A percentile compares a stretch with the other conserved stretches of the same genome.
Conservation (phyloP, 2,329 filamentous ascomycete genomes). For the Dendrostoma leiphaemia region DNA sequence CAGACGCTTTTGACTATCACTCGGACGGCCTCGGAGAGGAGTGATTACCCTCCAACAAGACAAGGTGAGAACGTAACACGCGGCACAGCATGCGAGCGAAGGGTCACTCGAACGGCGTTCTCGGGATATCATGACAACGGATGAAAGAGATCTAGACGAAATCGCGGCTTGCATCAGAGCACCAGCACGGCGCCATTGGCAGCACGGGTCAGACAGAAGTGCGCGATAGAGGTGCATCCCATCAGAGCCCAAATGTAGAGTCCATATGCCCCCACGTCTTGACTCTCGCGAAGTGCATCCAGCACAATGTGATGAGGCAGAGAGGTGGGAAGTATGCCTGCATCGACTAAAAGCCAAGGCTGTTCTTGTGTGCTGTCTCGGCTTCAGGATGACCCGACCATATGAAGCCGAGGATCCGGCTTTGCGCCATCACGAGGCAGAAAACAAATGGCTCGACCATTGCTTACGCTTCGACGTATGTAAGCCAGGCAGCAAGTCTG, state of each 20-base stretch:
- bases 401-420: no score
- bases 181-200: background rate
- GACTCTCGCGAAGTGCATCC: no score
- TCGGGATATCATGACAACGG: background rate
- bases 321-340: no score
- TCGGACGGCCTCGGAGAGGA: constrained; percentile 24
- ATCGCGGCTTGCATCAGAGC: background rate
- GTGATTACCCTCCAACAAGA: no score
- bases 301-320: no score
- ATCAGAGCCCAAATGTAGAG: background rate
- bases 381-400: no score
- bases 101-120: background rate
- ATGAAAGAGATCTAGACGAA: background rate
- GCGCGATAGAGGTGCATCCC: background rate
- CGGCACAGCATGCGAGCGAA: background rate
- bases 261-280: no score
- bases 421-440: background rate
- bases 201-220: background rate
- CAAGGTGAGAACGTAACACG: background rate
- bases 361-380: no score
- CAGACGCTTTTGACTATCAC: constrained; percentile 29
- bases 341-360: no score
- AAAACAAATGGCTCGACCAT: background rate
- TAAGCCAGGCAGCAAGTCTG: background rate
- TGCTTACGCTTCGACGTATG: no score